A percentile compares a stretch with the other conserved stretches of the same genome.
Conservation (phyloP, 2,329 filamentous ascomycete genomes). For the Phialophora macrospora region DNA sequence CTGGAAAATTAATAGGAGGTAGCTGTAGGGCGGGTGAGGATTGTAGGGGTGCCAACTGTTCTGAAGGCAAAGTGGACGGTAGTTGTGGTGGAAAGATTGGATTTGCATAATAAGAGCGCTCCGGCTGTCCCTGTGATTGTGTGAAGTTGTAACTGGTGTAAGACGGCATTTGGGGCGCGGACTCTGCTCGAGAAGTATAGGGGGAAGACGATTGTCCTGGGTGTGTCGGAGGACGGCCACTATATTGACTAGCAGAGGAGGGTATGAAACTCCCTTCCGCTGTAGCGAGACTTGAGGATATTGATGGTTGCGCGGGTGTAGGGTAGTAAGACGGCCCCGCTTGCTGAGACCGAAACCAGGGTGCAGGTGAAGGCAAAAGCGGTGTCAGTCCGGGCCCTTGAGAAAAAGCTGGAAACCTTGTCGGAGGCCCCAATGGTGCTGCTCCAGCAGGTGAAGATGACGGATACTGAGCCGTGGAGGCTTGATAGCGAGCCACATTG, state of each 20-base stretch:
- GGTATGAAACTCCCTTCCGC: conserved; percentile 32
- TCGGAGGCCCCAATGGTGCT: conserved; percentile 18
- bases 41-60: conserved; percentile 24
- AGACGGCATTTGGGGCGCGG: conserved; percentile 12
- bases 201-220: conserved; percentile 16
- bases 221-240: conserved; percentile 9
- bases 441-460: conserved; percentile 17
- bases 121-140: conserved; percentile 22
- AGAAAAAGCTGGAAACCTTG: conserved; percentile 24
- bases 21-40: conserved; percentile 33
- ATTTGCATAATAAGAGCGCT: conserved; percentile 22
- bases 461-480: conserved; percentile 21
- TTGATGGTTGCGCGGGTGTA: conserved; percentile 32
- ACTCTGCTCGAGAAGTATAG: conserved; percentile 26
- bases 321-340: conserved; percentile 22
- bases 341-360: conserved; percentile 21
- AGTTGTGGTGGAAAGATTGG: conserved; percentile 32
- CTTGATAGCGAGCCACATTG: background rate
- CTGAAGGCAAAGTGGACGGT: conserved; percentile 14
- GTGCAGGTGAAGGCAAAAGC: conserved; percentile 27
- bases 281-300: conserved; percentile 35
- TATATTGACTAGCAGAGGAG: conserved; percentile 24
- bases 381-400: conserved; percentile 17
- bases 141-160: conserved; percentile 33
- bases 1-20: conserved; percentile 36